Evolutionary conservation across 805 yeast genomes (phyloP), one percentile per base, ranked within the genome.

Genomic region (Saturnispora silvae): DNA sequence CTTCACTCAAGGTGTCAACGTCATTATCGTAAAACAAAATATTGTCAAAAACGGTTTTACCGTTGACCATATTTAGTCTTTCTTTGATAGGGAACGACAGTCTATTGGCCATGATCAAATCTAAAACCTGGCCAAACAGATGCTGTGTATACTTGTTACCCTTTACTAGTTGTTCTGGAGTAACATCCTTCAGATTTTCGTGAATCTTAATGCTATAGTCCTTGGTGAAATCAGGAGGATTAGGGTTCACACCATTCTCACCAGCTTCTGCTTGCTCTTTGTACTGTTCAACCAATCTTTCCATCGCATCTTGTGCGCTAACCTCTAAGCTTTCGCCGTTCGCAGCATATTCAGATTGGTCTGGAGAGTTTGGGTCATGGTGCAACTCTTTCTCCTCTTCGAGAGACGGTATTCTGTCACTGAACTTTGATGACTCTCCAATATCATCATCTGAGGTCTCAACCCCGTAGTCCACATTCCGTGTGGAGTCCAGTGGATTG

Each of bases 61-160:
- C 54, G 14, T 37, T 23, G 8, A 37, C 43, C 35, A 55, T 44
- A 8, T 38, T 41, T 41, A 46, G 41, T 45, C 62, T 48, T 41
- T 54, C 56, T 18, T 44, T 47, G n/a, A 57, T 42, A 4, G 62
- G 62, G 34, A 43, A 54, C 14, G 53, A 49, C 31, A 54, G 40
- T 35, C 47, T 47, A 33, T 57, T 57, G 25, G 48, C 49, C 33
- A 44, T 44, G 51, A 56, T 52, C 20, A 54, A 32, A 37, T 55
- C 50, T 28, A 56, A 46, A n/a, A 54, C 43, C 30, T 51, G 51
- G 9, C 41, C 45, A 37, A 56, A 56, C 30, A 50, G 54, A 31
- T 45, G 44, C 38, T 53, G 58, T 37, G 51, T 46, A n/a, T 52
- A 47, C 15, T 43, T 40, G 40, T 52, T 56, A 18, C 59, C 58